Evolutionary conservation across 768 basidiomycete genomes (phyloP), one percentile per base, ranked within the genome.

Genomic region (Russula sp.): DNA sequence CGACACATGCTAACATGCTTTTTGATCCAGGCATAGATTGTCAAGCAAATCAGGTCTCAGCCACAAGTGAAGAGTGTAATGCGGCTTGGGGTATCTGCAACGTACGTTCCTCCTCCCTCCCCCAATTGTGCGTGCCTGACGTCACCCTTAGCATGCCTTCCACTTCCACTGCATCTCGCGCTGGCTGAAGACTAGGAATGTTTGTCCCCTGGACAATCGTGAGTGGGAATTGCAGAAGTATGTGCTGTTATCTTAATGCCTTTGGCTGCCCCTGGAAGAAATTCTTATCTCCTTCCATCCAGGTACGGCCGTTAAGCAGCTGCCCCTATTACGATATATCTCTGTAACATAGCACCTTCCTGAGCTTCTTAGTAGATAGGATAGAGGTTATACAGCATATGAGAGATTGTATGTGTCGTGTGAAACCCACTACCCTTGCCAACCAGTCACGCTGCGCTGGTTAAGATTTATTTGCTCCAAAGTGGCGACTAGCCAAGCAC

Each of bases 11-110:
- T 39, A 34, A 42, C 50, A 53, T 67, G 22, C 56, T 59, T n/a
- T 42, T 41, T 39, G 11, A 42, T 32, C 5, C 65, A 99, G 96
- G 97, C 78, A 99, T 99, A 73, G 97, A 99, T 73, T 99, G 97
- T 74, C 97, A 99, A 73, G 97, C 97, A 47, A 98, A 99, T 73
- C 97, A 98, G 73, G 91, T 95, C 5, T 97, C 94, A 32, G 92
- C 95, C 14, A 93, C 93, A 8, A 93, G 87, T 68, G 96, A 98
- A 69, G 96, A 96, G 71, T 95, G 93, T 70, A 98, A 96, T 59
- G 95, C 95, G 2, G 96, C 96, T 2, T 99, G 97, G 97, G 97
- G 97, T 52, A 94, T 96, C 52, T 99, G 97, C 74, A 99, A 99
- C 73, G 96, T 96, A 70, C 42, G 83, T 73, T 41, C 36, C 50